Evolutionary conservation across 495 filamentous ascomycete genomes (phyloP), one percentile per base, ranked within the genome.

Genomic region (Penicillium nucicola): DNA sequence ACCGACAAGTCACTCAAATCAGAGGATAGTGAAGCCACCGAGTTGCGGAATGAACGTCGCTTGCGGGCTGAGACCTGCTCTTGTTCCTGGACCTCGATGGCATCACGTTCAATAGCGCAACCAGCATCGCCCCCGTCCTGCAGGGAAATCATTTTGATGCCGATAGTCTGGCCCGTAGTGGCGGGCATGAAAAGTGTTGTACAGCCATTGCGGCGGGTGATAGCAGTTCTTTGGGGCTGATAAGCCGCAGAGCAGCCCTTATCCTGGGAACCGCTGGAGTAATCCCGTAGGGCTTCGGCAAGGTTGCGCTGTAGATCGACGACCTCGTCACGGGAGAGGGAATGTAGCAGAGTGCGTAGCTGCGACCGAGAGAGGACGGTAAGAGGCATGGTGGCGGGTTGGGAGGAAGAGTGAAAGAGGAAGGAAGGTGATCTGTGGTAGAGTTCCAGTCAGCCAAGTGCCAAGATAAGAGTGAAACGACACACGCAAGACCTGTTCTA

Each of bases 151-250:
- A 86, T 80, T 64, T 87, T 87, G 48, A 87, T 77, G 8, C 83
- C 84, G 12, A 82, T 62, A 1, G 76, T 79, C 25, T 76, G 69
- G 42, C 75, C 76, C 13, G 76, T 81, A 45, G 71, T 81, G 2
- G 88, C 88, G 4, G 93, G 93, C 93, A 97, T 98, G 66, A 96
- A 93, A 25, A 97, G 75, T 0, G 88, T 96, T 3, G 88, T 95
- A 35, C 83, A 81, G 32, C 89, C 86, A 73, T 89, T 85, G 17
- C 70, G 76, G 25, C 78, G 78, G 36, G 82, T 80, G 39, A 92
- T 79, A 0, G 84, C 78, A 0, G 87, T 87, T 39, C 92, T 81
- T 46, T 83, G 81, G 0, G 92, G 92, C 61, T 96, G 90, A 48
- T 88, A 85, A 23, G 78, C 74, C 3, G 81, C 74, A 35, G 77